Conservation (phyloP, 257 asterid species). For the Solanum clarkiae region DNA sequence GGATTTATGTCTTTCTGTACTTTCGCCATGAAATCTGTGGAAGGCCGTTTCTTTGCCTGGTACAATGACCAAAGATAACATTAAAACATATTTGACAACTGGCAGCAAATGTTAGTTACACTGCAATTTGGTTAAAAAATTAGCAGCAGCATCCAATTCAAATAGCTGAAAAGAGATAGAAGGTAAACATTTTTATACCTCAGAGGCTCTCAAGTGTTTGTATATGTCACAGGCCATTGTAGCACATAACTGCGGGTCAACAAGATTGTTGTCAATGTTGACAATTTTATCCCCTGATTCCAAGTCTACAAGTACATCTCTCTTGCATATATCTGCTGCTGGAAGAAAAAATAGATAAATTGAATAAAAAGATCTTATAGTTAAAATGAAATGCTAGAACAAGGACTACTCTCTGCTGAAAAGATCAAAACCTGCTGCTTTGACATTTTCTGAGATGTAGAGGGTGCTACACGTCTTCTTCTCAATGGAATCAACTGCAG, state of each 20-base stretch:
- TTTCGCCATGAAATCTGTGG: slow-evolving; percentile 32
- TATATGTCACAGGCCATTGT: slow-evolving; percentile 86
- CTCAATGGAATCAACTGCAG: slow-evolving; percentile 54
- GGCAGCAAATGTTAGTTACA: not conserved
- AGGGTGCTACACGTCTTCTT: slow-evolving; percentile 49
- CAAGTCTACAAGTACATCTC: slow-evolving; percentile 38
- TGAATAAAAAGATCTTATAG: not conserved
- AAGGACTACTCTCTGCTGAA: not conserved
- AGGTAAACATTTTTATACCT: slow-evolving; percentile 28
- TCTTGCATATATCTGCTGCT: slow-evolving; percentile 52
- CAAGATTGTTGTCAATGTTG: slow-evolving; percentile 52
- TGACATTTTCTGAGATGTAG: slow-evolving; percentile 44
- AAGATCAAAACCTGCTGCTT: slow-evolving; percentile 27
- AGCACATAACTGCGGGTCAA: slow-evolving; percentile 82
- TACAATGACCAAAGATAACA: not conserved
- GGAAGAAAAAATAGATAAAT: not conserved
- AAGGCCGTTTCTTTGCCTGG: slow-evolving; percentile 59
- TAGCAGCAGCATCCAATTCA: not conserved
- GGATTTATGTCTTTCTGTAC: slow-evolving; percentile 39
- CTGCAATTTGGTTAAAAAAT: not conserved
- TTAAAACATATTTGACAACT: not conserved
- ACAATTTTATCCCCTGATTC: slow-evolving; percentile 28
- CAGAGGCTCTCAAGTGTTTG: slow-evolving; percentile 82
- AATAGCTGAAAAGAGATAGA: not conserved
- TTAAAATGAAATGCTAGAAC: not conserved